These are phyloP conservation scores for Phaeomoniella chlamydospora DNA, from an alignment of 2,329 filamentous ascomycete species.

Conservation along the genomic window DNA sequence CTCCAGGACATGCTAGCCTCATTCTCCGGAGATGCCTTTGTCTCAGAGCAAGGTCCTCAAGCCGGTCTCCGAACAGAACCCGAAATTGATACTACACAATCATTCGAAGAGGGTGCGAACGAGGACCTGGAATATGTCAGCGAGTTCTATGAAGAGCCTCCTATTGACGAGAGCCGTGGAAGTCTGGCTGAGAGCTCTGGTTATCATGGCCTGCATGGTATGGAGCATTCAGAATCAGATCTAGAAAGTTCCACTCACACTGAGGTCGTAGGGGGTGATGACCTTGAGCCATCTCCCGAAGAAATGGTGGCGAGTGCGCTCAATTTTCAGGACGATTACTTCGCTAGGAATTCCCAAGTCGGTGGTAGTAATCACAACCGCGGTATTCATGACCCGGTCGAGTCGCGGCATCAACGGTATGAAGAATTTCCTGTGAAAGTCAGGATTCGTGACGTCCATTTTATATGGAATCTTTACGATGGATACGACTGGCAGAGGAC, in stretches of 20 bases:
- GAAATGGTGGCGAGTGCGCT: conserved; percentile 29
- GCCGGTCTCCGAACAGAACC: conserved; percentile 19
- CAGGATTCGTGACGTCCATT: conserved; percentile 69
- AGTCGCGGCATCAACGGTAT: conserved; percentile 44
- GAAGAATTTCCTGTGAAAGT: conserved; percentile 60
- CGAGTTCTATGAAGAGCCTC: conserved; percentile 33
- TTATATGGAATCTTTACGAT: conserved; percentile 97
- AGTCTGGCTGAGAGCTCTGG: conserved; percentile 10
- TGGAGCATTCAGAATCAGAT: conserved; percentile 19
- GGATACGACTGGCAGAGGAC: conserved; percentile 94
- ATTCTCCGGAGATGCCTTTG: conserved; percentile 75
- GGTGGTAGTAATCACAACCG: conserved; percentile 56
- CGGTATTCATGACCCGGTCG: too few relatives aligned
- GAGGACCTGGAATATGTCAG: conserved; percentile 36
- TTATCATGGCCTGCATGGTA: conserved; percentile 7
- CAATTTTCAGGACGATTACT: conserved; percentile 65
- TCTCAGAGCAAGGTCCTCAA: conserved; percentile 15
- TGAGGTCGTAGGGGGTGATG: conserved; percentile 38
- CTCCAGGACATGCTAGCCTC: conserved; percentile 81
- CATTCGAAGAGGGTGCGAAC: conserved; percentile 22
- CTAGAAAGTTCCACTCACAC: conserved; percentile 39
- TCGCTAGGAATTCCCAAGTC: conserved; percentile 45
- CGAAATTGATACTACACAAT: conserved; percentile 22
- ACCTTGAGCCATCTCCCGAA: conserved; percentile 19
- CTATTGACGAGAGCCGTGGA: conserved; percentile 21